A percentile compares a stretch with the other conserved stretches of the same genome.
Evolutionary conservation across 2,329 filamentous ascomycete species (phyloP).

Genomic region (Venturiaceae sp.): DNA sequence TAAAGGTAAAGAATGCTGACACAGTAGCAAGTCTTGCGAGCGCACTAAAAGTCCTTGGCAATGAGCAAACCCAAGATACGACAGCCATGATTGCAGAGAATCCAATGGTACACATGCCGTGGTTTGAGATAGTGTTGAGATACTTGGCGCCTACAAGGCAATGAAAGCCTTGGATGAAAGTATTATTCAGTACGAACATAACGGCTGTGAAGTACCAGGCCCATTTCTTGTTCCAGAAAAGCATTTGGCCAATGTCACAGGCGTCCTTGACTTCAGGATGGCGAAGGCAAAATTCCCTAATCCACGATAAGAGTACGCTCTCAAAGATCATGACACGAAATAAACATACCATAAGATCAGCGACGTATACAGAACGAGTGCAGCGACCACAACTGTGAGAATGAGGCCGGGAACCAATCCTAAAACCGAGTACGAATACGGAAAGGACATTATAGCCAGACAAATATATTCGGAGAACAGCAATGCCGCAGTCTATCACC

Average conservation of each 20-base stretch:
- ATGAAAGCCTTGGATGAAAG: slow-evolving; percentile 78
- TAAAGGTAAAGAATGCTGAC: slow-evolving; percentile 80
- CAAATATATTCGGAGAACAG: slow-evolving; percentile 96
- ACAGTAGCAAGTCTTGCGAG: slow-evolving; percentile 69
- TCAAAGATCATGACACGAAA: neutral
- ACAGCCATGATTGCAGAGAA: slow-evolving; percentile 68
- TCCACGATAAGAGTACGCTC: slow-evolving; percentile 9
- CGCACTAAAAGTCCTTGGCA: slow-evolving; percentile 76
- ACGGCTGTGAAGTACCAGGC: slow-evolving; percentile 59
- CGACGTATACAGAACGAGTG: slow-evolving; percentile 74
- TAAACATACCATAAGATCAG: slow-evolving; percentile 48
- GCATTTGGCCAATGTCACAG: slow-evolving; percentile 90
- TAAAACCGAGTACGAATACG: slow-evolving; percentile 81
- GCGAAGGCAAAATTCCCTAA: slow-evolving; percentile 79
- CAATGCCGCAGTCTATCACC: slow-evolving; percentile 64
- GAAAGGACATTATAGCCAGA: slow-evolving; percentile 88
- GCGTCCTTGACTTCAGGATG: slow-evolving; percentile 89
- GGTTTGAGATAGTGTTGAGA: slow-evolving; percentile 75
- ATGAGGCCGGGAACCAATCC: slow-evolving; percentile 82
- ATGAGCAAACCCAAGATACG: slow-evolving; percentile 67
- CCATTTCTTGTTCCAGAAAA: slow-evolving; percentile 78
- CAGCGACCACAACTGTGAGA: slow-evolving; percentile 68
- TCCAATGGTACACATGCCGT: slow-evolving; percentile 65
- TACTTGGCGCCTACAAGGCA: slow-evolving; percentile 79
- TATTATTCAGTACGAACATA: slow-evolving; percentile 93